phyloP scores from a whole-genome alignment of 345 rosid species.

The Eucalyptus shirleyi region DNA sequence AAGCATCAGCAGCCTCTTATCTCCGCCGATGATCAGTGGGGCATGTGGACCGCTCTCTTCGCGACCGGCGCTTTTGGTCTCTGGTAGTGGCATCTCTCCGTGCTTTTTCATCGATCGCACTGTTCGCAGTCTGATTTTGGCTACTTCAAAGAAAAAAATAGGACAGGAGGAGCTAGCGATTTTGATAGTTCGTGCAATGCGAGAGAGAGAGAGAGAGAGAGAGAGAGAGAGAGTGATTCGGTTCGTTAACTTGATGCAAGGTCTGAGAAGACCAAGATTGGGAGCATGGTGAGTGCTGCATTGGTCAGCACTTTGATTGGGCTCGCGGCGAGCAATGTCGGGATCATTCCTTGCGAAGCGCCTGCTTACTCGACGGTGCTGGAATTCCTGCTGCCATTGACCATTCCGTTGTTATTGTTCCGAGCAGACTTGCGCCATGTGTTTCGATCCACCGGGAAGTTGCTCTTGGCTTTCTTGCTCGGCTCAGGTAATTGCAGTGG shows the following conservation, averaged over 20 bases:
- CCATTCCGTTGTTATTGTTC: constrained; percentile 68
- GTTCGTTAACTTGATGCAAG: constrained; percentile 9
- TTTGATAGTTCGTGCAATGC: background rate
- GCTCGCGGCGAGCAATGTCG: constrained; percentile 67
- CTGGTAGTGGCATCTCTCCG: constrained; percentile 28
- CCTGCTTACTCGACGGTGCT: constrained; percentile 51
- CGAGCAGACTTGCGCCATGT: constrained; percentile 74
- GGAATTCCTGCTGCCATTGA: constrained; percentile 66
- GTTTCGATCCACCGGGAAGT: constrained; percentile 61
- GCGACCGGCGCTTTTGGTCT: constrained; percentile 71
- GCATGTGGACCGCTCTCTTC: constrained; percentile 78
- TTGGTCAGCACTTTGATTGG: constrained; percentile 80
- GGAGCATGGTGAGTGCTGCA: constrained; percentile 79
- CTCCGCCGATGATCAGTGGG: constrained; percentile 70
- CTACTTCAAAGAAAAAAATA: background rate
- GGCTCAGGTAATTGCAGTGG: constrained; percentile 49
- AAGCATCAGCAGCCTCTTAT: constrained; percentile 45
- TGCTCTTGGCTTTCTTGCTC: constrained; percentile 61
- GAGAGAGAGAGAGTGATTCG: background rate
- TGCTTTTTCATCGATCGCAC: background rate
- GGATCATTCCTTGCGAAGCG: constrained; percentile 61
- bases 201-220: no score
- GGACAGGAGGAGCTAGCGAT: background rate
- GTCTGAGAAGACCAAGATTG: constrained; percentile 86
- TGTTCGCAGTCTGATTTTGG: background rate